Evolutionary conservation across 257 asterid species (phyloP).

Genomic region (Petunia secreta): DNA sequence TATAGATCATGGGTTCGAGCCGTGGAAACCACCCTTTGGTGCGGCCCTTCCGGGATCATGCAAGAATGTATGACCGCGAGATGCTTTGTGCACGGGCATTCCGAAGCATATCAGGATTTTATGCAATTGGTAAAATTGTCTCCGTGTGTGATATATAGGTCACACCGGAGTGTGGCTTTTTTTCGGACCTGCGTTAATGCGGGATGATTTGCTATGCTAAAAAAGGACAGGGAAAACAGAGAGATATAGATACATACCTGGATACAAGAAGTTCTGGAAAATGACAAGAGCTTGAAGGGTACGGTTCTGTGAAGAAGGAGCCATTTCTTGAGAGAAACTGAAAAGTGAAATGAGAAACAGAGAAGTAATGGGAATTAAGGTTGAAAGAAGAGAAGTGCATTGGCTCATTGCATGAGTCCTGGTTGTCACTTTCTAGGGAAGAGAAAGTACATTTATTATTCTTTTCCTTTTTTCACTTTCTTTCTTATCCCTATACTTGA

Average conservation of each 20-base stretch:
- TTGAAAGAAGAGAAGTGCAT: not conserved
- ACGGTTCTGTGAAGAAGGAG: constrained; percentile 23
- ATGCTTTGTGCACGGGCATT: too few relatives aligned
- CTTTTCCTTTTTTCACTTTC: not conserved
- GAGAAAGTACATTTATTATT: constrained; percentile 23
- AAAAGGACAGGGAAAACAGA: not conserved
- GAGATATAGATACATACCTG: constrained; percentile 16
- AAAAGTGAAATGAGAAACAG: not conserved
- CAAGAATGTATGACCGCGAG: too few relatives aligned
- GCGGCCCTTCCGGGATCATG: too few relatives aligned
- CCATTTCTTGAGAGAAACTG: constrained; percentile 24
- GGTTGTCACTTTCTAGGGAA: constrained; percentile 34
- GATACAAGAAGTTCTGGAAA: constrained; percentile 29
- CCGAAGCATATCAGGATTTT: too few relatives aligned
- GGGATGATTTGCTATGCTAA: too few relatives aligned
- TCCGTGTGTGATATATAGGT: too few relatives aligned
- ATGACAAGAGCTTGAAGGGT: constrained; percentile 41
- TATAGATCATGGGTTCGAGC: too few relatives aligned
- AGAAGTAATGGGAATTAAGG: not conserved
- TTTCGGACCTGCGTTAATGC: too few relatives aligned
- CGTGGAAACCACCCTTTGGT: too few relatives aligned
- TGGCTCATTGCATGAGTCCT: constrained; percentile 35
- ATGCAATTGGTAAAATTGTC: too few relatives aligned
- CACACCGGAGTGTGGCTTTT: too few relatives aligned
- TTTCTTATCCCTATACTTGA: not conserved